Conservation (phyloP, 345 rosid genomes). For the Erysimum cheiranthoides region DNA sequence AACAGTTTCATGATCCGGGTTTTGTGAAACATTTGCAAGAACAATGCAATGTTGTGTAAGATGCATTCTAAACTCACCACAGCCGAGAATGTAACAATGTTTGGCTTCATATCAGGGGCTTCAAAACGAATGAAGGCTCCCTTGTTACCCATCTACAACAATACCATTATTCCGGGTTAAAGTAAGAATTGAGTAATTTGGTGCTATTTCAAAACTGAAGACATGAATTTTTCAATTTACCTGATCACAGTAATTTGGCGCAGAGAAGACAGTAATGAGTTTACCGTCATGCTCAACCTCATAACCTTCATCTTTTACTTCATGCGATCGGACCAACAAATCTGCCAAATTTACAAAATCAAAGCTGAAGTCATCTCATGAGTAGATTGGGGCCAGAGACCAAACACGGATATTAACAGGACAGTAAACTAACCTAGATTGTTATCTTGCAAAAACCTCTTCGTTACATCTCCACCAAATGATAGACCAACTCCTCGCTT, state of each 20-base stretch:
- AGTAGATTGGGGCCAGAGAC: background rate
- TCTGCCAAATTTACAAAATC: slow-evolving; percentile 54
- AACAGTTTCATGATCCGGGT: background rate
- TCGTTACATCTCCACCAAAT: slow-evolving; percentile 93
- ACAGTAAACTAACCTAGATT: slow-evolving; percentile 65
- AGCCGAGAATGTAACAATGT: slow-evolving; percentile 89
- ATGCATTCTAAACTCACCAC: slow-evolving; percentile 67
- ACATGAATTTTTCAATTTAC: slow-evolving; percentile 49
- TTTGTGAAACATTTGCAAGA: slow-evolving; percentile 4
- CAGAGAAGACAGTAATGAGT: slow-evolving; percentile 95
- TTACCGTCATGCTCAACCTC: slow-evolving; percentile 98
- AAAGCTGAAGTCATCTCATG: slow-evolving; percentile 25
- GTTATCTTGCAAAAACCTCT: slow-evolving; percentile 82
- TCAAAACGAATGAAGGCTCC: slow-evolving; percentile 95
- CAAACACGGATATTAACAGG: slow-evolving; percentile 1
- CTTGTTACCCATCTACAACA: slow-evolving; percentile 94
- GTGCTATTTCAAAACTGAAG: background rate
- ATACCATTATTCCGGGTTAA: slow-evolving; percentile 2
- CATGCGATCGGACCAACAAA: slow-evolving; percentile 89
- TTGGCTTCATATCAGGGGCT: slow-evolving; percentile 92
- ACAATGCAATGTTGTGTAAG: slow-evolving; percentile 14
- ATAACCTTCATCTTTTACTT: slow-evolving; percentile 97
- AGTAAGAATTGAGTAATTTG: slow-evolving; percentile 1
- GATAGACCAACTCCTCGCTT: slow-evolving; percentile 97
- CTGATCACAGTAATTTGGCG: slow-evolving; percentile 99